Evolutionary conservation across 495 filamentous ascomycete genomes (phyloP), one percentile per base, ranked within the genome.

Genomic region (Margaritispora aquatica): DNA sequence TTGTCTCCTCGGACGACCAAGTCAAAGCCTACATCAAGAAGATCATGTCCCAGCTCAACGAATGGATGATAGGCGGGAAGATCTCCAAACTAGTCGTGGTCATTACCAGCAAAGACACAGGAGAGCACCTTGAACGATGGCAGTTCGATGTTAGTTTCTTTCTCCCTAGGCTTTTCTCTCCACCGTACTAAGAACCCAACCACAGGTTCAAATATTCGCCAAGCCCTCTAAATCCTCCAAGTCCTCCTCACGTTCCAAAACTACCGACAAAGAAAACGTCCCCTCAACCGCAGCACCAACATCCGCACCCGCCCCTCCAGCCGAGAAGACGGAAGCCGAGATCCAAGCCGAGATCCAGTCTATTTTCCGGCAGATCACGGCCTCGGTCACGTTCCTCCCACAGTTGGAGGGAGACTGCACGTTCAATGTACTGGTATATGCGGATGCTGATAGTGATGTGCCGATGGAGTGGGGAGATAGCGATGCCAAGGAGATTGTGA

Each of bases 21-120:
- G 94, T 98, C 65, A 95, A 96, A 76, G 91, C 92, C 52, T 98
- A 98, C 73, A 95, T 96, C 79, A 96, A 95, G 76, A 96, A 94
- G 76, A 96, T 97, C 73, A 97, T 96, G 90, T 88, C 86, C 3
- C 92, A 96, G 74, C 82, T 97, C 47, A 91, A 93, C 74, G 88
- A 87, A 67, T 98, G 94, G 94, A 97, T 96, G 88, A 77, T 88
- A 46, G 88, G 88, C 64, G 90, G 92, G 67, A 97, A 97, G 75
- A 95, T 98, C 65, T 92, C 87, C 15, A 97, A 96, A 73, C 84
- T 98, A 1, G 93, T 98, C 26, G 85, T 98, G 26, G 93, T 97
- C 20, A 90, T 98, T 65, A 96, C 93, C 0, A 86, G 86, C 75
- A 96, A 96, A 71, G 94, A 98, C 71, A 95, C 91, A 1, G 94